Evolutionary conservation across 257 asterid genomes (phyloP), one percentile per base, ranked within the genome.

Genomic region (Rauvolfia tetraphylla): DNA sequence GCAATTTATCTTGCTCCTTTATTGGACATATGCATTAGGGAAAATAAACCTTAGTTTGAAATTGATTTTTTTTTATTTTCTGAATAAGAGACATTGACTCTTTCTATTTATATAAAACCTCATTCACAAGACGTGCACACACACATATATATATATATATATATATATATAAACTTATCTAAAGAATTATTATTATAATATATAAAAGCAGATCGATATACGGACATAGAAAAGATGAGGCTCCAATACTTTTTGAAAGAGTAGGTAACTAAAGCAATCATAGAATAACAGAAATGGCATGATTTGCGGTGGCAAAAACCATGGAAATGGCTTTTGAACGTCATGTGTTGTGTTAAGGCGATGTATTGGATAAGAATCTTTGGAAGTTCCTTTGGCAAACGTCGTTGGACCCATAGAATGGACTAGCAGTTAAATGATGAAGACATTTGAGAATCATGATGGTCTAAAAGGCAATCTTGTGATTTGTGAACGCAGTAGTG

Each of bases 301-400:
- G 76, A 73, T 56, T 73, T 56, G 68, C 68, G 76, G 68, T 73
- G 76, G 27, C 17, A 73, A 57, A 15, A 10, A 25, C 1, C 38
- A 23, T 3, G 17, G 7, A 0, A 18, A 3, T 4, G 4, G 39
- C 39, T 54, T 72, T 72, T 72, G 51, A 9, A 9, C 4, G 18
- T 51, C 53, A 54, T 54, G 76, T 53, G 76, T 38, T 56, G 27
- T 61, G 7, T 22, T 54, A 56, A 54, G 53, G 54, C 33, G 5
- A 10, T 34, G 2, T 73, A 33, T 63, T 23, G 31, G 20, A 38
- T 2, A 14, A 57, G 6, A 38, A n/a, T 0, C 34, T 33, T 65
- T 39, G 5, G 65, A 14, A 13, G 22, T 33, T 72, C 34, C n/a
- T 33, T 54, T 72, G 67, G 13, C 42, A 57, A 73, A 25, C 7